phyloP scores from a whole-genome alignment of 2,329 filamentous ascomycete species.

The Colletotrichum tabaci region DNA sequence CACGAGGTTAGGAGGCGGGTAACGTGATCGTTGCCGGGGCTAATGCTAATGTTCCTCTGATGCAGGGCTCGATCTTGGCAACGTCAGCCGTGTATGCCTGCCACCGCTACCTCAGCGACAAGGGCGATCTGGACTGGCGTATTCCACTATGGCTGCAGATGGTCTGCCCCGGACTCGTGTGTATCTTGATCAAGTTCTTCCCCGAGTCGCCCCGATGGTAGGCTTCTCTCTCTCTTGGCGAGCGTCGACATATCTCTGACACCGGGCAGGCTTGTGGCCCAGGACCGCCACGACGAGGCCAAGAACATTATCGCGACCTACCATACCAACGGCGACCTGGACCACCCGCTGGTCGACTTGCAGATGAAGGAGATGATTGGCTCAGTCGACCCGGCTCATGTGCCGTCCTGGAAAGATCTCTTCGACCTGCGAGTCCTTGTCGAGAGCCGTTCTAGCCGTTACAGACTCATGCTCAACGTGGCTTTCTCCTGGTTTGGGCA shows the following conservation, averaged over 20 bases:
- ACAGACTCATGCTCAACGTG: slow-evolving; percentile 56
- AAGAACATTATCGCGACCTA: slow-evolving; percentile 62
- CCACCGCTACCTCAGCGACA: slow-evolving; percentile 48
- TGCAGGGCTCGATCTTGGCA: slow-evolving; percentile 48
- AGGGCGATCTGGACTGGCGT: slow-evolving; percentile 50
- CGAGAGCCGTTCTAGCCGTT: slow-evolving; percentile 53
- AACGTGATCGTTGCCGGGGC: background rate
- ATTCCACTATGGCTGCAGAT: slow-evolving; percentile 54
- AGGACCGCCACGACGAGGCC: slow-evolving; percentile 66
- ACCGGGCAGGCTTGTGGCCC: slow-evolving; percentile 62
- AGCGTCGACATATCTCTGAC: slow-evolving; percentile 22
- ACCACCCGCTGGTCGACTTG: slow-evolving; percentile 44
- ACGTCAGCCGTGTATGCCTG: slow-evolving; percentile 51
- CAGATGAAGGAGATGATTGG: slow-evolving; percentile 44
- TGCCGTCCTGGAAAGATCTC: slow-evolving; percentile 52
- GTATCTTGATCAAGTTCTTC: slow-evolving; percentile 51
- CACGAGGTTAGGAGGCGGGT: background rate
- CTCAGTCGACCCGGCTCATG: slow-evolving; percentile 15
- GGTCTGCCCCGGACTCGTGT: slow-evolving; percentile 50
- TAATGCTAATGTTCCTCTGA: slow-evolving; percentile 3
- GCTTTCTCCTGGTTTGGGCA: slow-evolving; percentile 59
- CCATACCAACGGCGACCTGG: slow-evolving; percentile 61
- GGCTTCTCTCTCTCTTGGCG: background rate
- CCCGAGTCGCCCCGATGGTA: slow-evolving; percentile 54
- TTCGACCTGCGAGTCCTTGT: slow-evolving; percentile 55